A percentile compares a stretch with the other conserved stretches of the same genome.
Conservation (phyloP, 495 filamentous ascomycete genomes). For the Penicillium atrosanguineum region DNA sequence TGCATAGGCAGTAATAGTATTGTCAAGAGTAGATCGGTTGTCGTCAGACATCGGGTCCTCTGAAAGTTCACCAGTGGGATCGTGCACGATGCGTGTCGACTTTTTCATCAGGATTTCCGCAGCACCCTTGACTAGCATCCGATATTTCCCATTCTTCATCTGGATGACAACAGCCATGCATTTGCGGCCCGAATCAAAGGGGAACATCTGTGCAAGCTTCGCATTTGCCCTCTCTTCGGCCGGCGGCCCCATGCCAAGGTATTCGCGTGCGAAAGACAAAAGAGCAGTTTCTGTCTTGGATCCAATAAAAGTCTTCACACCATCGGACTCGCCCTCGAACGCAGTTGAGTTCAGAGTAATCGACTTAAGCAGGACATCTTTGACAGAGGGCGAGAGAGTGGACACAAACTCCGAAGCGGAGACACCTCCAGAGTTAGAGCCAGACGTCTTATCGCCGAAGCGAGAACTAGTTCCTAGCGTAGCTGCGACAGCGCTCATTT, state of each 20-base stretch:
- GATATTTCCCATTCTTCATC: slow-evolving; percentile 60
- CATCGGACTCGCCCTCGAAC: slow-evolving; percentile 76
- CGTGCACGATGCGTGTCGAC: slow-evolving; percentile 67
- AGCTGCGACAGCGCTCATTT: slow-evolving; percentile 83
- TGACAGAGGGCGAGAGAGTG: slow-evolving; percentile 55
- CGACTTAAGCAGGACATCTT: slow-evolving; percentile 66
- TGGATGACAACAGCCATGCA: slow-evolving; percentile 84
- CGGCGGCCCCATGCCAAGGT: slow-evolving; percentile 72
- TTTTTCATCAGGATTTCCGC: slow-evolving; percentile 78
- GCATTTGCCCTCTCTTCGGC: slow-evolving; percentile 68
- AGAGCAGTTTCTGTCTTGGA: slow-evolving; percentile 91
- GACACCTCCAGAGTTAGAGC: slow-evolving; percentile 32
- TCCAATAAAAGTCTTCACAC: slow-evolving; percentile 67
- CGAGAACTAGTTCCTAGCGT: slow-evolving; percentile 66
- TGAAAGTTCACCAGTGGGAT: slow-evolving; percentile 62
- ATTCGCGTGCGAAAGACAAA: slow-evolving; percentile 68
- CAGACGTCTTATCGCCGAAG: slow-evolving; percentile 59
- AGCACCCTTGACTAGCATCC: slow-evolving; percentile 84
- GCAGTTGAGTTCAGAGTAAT: slow-evolving; percentile 86
- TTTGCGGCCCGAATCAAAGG: slow-evolving; percentile 83
- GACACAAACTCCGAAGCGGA: slow-evolving; percentile 59
- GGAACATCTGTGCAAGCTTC: slow-evolving; percentile 69
- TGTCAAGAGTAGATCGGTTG: slow-evolving; percentile 57
- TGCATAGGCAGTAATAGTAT: slow-evolving; percentile 74
- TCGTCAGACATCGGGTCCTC: slow-evolving; percentile 55